These are phyloP conservation scores for Tremella fuciformis DNA, from an alignment of 768 basidiomycete species.

Conservation along the genomic window DNA sequence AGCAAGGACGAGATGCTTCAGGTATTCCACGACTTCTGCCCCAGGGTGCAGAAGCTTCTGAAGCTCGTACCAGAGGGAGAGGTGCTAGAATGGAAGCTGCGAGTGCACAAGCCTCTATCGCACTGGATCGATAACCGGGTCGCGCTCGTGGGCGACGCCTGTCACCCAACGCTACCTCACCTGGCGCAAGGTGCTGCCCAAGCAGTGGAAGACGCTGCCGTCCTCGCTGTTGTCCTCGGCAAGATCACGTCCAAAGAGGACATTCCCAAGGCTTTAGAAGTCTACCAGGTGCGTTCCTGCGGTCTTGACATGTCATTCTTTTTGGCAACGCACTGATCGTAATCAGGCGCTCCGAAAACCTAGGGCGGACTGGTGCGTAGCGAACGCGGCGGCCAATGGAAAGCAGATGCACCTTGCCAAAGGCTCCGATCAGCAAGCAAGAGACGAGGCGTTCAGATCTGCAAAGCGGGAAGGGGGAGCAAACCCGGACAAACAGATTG, in stretches of 20 bases:
- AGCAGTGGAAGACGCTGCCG: slow-evolving; percentile 55
- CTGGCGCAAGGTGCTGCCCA: slow-evolving; percentile 54
- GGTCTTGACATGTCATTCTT: neutral
- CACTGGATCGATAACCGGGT: slow-evolving; percentile 54
- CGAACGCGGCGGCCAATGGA: slow-evolving; percentile 35
- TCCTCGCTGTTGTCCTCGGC: slow-evolving; percentile 37
- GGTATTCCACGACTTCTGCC: slow-evolving; percentile 52
- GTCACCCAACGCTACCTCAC: slow-evolving; percentile 52
- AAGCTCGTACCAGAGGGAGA: slow-evolving; percentile 51
- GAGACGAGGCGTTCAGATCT: slow-evolving; percentile 32
- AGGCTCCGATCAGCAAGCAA: slow-evolving; percentile 24
- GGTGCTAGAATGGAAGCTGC: slow-evolving; percentile 55
- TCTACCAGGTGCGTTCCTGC: slow-evolving; percentile 31
- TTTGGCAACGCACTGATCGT: no score
- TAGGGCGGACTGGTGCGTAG: slow-evolving; percentile 36
- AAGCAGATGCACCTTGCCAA: slow-evolving; percentile 30
- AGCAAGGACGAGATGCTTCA: slow-evolving; percentile 52
- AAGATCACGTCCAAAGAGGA: slow-evolving; percentile 33
- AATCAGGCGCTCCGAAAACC: slow-evolving; percentile 28
- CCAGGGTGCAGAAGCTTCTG: slow-evolving; percentile 51
- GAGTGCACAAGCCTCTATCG: slow-evolving; percentile 52
- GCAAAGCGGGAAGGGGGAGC: slow-evolving; percentile 6
- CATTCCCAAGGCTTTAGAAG: slow-evolving; percentile 35
- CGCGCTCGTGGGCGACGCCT: slow-evolving; percentile 54
- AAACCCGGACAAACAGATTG: slow-evolving; percentile 19